phyloP scores from a whole-genome alignment of 331 rosid genomes.

The Pyracantha coccinea region DNA sequence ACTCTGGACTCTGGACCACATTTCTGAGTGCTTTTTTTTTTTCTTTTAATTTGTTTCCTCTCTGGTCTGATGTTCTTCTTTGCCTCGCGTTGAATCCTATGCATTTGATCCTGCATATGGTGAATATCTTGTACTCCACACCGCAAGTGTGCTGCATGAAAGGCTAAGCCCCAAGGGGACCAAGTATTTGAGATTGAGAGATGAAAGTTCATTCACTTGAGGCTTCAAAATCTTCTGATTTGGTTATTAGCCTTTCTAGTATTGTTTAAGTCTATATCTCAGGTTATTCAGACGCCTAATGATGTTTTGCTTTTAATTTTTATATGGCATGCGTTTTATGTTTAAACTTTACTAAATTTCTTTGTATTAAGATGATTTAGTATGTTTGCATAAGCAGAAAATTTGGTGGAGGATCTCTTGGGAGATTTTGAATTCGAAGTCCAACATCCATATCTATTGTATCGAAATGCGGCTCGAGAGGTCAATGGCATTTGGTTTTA shows the following conservation, averaged over 20 bases:
- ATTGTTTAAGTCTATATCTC: neutral
- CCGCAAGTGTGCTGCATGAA: neutral
- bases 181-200: neutral
- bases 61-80: neutral
- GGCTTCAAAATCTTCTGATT: neutral
- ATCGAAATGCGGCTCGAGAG: constrained; percentile 90
- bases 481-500: constrained; percentile 99
- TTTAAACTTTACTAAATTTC: neutral
- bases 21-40: neutral
- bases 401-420: constrained; percentile 93
- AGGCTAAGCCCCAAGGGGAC: neutral
- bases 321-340: neutral
- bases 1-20: neutral
- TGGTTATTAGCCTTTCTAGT: neutral
- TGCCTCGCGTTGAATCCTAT: neutral
- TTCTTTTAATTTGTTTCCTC: neutral
- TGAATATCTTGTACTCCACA: neutral
- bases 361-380: neutral
- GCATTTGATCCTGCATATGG: neutral
- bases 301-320: neutral
- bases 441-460: constrained; percentile 87
- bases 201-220: neutral
- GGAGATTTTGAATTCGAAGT: constrained; percentile 94
- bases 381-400: constrained; percentile 40
- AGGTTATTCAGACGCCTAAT: neutral